Evolutionary conservation across 495 filamentous ascomycete species (phyloP).

Genomic region (Trypethelium eluteriae): DNA sequence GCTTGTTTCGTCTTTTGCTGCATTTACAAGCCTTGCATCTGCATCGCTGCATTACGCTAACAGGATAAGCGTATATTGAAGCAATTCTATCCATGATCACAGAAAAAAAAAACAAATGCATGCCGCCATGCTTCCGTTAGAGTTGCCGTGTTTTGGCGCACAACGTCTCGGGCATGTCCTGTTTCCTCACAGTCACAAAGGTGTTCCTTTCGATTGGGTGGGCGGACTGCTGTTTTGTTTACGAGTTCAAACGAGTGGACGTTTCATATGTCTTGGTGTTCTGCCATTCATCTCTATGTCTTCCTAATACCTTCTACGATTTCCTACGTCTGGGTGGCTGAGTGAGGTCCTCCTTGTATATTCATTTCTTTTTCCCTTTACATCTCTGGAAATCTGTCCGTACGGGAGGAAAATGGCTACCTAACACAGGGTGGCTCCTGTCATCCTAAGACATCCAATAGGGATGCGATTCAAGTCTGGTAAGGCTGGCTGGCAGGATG

Average conservation of each 20-base stretch:
- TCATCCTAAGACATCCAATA: neutral
- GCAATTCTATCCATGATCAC: no score
- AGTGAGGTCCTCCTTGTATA: neutral
- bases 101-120: no score
- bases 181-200: neutral
- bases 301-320: neutral
- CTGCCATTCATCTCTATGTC: neutral
- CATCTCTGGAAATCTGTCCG: slow-evolving; percentile 1
- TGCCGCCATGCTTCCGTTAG: neutral
- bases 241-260: slow-evolving; percentile 1
- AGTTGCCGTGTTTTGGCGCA: neutral
- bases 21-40: neutral
- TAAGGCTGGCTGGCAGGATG: neutral
- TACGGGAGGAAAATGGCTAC: neutral
- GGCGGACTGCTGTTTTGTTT: neutral
- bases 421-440: neutral
- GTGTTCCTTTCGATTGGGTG: neutral
- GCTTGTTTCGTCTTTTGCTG: neutral
- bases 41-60: neutral
- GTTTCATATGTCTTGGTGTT: neutral
- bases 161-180: neutral
- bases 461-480: neutral
- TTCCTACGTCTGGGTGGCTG: neutral
- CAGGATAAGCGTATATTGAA: no score
- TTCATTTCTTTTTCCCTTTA: neutral